Conservation (phyloP, 2,329 filamentous ascomycete genomes). For the Ambrosiella cleistominuta region DNA sequence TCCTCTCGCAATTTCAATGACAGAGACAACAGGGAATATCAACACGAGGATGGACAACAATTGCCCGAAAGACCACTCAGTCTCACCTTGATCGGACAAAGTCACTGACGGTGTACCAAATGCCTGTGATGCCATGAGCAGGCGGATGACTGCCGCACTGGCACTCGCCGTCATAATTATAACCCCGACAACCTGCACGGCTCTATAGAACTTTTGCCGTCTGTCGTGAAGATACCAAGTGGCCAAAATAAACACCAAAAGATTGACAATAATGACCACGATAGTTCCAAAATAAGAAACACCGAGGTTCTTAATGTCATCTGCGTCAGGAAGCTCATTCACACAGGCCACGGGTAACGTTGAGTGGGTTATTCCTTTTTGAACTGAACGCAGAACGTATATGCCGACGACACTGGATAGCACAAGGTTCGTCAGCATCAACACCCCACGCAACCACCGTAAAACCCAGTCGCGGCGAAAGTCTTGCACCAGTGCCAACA, state of each 20-base stretch:
- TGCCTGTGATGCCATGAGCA: constrained; percentile 41
- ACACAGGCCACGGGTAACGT: constrained; percentile 45
- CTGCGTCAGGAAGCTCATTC: constrained; percentile 22
- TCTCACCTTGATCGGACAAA: constrained; percentile 35
- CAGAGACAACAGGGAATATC: constrained; percentile 39
- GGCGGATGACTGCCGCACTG: constrained; percentile 38
- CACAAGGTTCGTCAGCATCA: constrained; percentile 48
- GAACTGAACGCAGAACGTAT: constrained; percentile 37
- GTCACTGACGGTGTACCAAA: constrained; percentile 36
- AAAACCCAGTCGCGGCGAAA: constrained; percentile 50
- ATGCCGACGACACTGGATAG: constrained; percentile 39
- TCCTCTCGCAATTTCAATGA: constrained; percentile 40
- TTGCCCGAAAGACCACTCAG: constrained; percentile 45
- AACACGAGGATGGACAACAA: constrained; percentile 41
- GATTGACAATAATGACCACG: constrained; percentile 40
- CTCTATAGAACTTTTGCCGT: constrained; percentile 34
- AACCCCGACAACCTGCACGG: constrained; percentile 34
- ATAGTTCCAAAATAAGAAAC: constrained; percentile 42
- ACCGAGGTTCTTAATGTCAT: constrained; percentile 23
- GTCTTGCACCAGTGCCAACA: constrained; percentile 47
- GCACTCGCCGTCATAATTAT: constrained; percentile 39
- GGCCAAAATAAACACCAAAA: constrained; percentile 37
- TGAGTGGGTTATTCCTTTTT: constrained; percentile 30
- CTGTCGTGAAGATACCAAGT: constrained; percentile 48
- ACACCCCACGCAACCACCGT: constrained; percentile 44